phyloP scores from a whole-genome alignment of 495 filamentous ascomycete species.

The Trichoderma reesei region DNA sequence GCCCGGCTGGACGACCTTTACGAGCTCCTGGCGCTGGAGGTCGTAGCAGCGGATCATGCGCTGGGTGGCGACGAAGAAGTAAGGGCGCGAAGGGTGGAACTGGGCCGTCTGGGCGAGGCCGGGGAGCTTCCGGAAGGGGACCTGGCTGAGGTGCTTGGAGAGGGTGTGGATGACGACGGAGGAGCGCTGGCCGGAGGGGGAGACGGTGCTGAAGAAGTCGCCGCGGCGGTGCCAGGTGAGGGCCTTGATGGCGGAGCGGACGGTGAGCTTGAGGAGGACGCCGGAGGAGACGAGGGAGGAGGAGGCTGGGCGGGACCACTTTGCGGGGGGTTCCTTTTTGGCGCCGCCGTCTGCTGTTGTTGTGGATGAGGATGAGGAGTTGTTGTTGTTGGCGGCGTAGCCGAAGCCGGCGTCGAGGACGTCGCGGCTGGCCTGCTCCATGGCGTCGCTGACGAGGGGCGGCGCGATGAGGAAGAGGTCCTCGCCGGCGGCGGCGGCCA shows the following conservation, averaged over 20 bases:
- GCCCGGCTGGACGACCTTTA: conserved; percentile 86
- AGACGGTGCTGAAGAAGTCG: conserved; percentile 90
- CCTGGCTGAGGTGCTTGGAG: conserved; percentile 87
- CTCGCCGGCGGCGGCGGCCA: conserved; percentile 77
- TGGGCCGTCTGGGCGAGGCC: conserved; percentile 81
- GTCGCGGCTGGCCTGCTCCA: conserved; percentile 62
- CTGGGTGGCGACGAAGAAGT: conserved; percentile 94
- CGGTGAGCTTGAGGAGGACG: conserved; percentile 64
- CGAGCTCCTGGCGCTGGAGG: conserved; percentile 73
- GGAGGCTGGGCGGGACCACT: conserved; percentile 74
- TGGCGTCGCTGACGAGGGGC: conserved; percentile 54
- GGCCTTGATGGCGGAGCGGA: conserved; percentile 78
- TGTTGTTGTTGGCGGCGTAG: conserved; percentile 57
- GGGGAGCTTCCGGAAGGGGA: conserved; percentile 80
- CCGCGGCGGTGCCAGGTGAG: conserved; percentile 90
- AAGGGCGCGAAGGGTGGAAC: conserved; percentile 87
- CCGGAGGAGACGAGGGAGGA: conserved; percentile 59
- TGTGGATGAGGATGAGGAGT: neutral
- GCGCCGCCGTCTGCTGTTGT: conserved; percentile 45
- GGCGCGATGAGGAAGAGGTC: conserved; percentile 77
- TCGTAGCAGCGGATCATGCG: conserved; percentile 87
- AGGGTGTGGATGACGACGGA: conserved; percentile 95
- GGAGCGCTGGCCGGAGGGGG: conserved; percentile 61
- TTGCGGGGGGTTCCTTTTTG: conserved; percentile 65
- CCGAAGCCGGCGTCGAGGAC: conserved; percentile 82